Evolutionary conservation across 352 stramenopile species (phyloP), one percentile per base, ranked within the genome.

Genomic region (Phytophthora palmivora): DNA sequence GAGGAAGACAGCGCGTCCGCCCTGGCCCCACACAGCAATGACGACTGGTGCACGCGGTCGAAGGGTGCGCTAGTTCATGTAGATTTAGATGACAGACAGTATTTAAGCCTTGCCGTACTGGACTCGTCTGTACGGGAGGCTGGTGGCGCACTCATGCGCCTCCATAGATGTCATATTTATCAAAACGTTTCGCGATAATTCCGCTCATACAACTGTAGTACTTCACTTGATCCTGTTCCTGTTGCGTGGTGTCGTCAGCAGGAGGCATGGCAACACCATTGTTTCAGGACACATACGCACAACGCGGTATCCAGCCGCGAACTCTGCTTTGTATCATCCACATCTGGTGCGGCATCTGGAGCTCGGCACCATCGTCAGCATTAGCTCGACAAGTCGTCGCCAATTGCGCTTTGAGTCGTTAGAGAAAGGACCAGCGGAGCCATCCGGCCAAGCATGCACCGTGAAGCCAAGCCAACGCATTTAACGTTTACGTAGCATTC

Each of bases 131-230:
- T 39, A 62, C 46, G 43, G 52, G 45, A 42, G 42, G 60, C 38
- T 58, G 56, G 50, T 32, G 26, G 53, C 41, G 41, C 18, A 34
- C 15, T 26, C 32, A 50, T 44, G 18, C 16, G 52, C 37, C 26
- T 28, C 43, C 52, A 53, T 70, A 70, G 44, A 68, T 66, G 45
- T 73, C 52, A 63, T 76, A 76, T 76, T 76, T 76, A 76, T 67
- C 44, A 65, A 55, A 41, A 59, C 54, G 48, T 70, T 70, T 74
- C 38, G 54, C 52, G 19, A 34, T 62, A 53, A 41, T 21, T 45
- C 39, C n/a, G 14, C 42, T 49, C 6, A 12, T 45, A 12, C 8
- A n/a, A n/a, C n/a, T n/a, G n/a, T n/a, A n/a, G n/a, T 33, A 24
- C 24, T 22, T 55, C 14, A 26, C n/a, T 53, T 39, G 50, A 50